A percentile compares a stretch with the other conserved stretches of the same genome.
These are phyloP conservation scores for Aureobasidium subglaciale DNA, from an alignment of 2,329 filamentous ascomycete species.

Conservation along the genomic window DNA sequence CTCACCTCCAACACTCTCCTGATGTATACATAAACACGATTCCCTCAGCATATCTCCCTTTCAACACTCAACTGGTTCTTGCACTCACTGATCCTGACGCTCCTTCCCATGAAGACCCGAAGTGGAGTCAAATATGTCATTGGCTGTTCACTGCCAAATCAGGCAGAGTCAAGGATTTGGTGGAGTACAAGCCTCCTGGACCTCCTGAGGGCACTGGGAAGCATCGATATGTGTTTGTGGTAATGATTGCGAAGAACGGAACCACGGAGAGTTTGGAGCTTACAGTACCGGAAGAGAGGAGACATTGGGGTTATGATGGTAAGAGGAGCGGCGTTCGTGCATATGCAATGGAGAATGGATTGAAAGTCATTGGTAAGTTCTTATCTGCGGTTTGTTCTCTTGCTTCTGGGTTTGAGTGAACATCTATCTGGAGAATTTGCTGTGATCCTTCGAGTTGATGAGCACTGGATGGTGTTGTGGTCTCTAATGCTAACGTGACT, in stretches of 20 bases:
- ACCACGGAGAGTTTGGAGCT: conserved; percentile 37
- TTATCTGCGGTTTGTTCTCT: neutral
- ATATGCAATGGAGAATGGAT: conserved; percentile 43
- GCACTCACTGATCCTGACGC: conserved; percentile 53
- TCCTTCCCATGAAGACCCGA: conserved; percentile 45
- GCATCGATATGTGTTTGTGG: conserved; percentile 52
- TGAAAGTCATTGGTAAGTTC: conserved; percentile 39
- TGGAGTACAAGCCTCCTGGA: conserved; percentile 47
- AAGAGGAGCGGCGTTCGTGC: conserved; percentile 44
- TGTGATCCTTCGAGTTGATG: no score
- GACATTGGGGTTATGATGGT: conserved; percentile 50
- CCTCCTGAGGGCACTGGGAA: conserved; percentile 50
- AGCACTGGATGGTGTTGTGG: no score
- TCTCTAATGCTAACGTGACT: neutral
- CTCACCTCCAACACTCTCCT: conserved; percentile 36
- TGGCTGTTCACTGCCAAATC: conserved; percentile 41
- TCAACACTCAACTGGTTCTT: conserved; percentile 32
- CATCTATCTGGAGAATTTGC: no score
- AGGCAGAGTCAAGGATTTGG: conserved; percentile 30
- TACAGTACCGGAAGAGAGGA: conserved; percentile 41
- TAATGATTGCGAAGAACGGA: conserved; percentile 40
- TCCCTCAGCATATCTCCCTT: neutral
- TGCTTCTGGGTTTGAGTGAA: neutral
- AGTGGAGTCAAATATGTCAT: conserved; percentile 53
- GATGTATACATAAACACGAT: conserved; percentile 26